Evolutionary conservation across 2,329 filamentous ascomycete species (phyloP), one percentile per base, ranked within the genome.

Genomic region (Aureobasidium leucospermi): DNA sequence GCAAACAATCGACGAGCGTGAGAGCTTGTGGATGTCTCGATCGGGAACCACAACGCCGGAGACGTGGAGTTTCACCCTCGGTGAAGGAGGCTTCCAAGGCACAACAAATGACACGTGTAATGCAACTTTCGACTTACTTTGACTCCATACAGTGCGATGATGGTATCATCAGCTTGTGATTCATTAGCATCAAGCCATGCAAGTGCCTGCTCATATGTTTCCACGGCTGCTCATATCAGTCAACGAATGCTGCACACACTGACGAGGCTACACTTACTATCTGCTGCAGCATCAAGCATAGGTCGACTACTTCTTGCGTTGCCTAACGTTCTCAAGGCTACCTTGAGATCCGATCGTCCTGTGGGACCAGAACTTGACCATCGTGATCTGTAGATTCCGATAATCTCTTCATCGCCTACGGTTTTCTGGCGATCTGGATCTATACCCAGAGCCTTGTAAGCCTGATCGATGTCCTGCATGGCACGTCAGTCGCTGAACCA

Each of bases 131-230:
- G 5, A 65, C 71, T 61, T 71, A 84, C 79, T 73, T 85, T 85
- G 39, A 81, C 70, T 32, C 78, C 76, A 64, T 76, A 84, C 72
- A 84, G 77, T 2, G 83, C 78, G 51, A 79, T 72, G 39, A 87
- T 75, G 63, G 81, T 82, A 49, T 85, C 81, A 66, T 86, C 84
- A 2, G 76, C 66, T 9, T 66, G 66, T 6, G 68, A 71, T 31
- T 71, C 69, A 55, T 76, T 73, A 10, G 83, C 79, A 7, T 79
- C 81, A 11, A 89, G 75, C 73, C 81, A 88, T 11, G 79, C 73
- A 34, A 87, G 75, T 1, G 86, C 86, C 67, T 88, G 83, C 47
- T 84, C 79, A 59, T 82, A 80, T n/a, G 79, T 84, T 62, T 85
- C 79, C 31, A 86, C 76, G 13, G 76, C 76, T 78, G 62, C 52